Percentiles rank a stretch among this genome's conserved stretches.
These are phyloP conservation scores for Puccinia coronata DNA, from an alignment of 1,284 basidiomycete species.

Conservation along the genomic window DNA sequence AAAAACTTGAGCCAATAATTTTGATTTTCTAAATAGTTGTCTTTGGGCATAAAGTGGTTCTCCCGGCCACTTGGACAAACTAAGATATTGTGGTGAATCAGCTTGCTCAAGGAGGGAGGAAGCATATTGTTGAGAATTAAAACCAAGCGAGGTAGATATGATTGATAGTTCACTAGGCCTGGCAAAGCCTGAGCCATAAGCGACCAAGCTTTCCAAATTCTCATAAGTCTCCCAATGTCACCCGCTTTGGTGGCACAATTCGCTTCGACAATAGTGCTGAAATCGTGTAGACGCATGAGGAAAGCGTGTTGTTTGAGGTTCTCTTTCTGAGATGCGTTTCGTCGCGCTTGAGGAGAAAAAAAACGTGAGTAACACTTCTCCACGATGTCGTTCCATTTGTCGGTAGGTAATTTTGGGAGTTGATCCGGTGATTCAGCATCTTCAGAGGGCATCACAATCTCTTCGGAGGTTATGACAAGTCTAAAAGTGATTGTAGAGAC, in stretches of 20 bases:
- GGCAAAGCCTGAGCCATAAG: slow-evolving; percentile 9
- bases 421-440: neutral
- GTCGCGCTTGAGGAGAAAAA: neutral
- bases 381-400: neutral
- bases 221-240: slow-evolving; percentile 21
- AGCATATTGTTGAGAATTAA: neutral
- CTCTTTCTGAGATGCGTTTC: neutral
- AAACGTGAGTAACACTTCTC: neutral
- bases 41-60: slow-evolving; percentile 20
- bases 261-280: neutral
- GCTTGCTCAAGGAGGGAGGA: neutral
- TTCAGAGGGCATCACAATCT: too few relatives aligned
- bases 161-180: slow-evolving; percentile 1
- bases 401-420: neutral
- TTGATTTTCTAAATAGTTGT: slow-evolving; percentile 28
- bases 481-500: too few relatives aligned
- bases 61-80: slow-evolving; percentile 9
- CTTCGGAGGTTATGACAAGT: too few relatives aligned
- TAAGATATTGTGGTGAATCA: slow-evolving; percentile 14
- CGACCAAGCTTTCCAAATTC: slow-evolving; percentile 24
- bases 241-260: slow-evolving; percentile 12
- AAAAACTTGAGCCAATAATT: slow-evolving; percentile 43
- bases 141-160: slow-evolving; percentile 1
- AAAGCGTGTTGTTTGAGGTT: neutral
- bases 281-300: slow-evolving; percentile 1